Percentiles rank a stretch among this genome's conserved stretches.
Conservation (phyloP, 805 yeast genomes). For the Saccharomyces eubayanus region DNA sequence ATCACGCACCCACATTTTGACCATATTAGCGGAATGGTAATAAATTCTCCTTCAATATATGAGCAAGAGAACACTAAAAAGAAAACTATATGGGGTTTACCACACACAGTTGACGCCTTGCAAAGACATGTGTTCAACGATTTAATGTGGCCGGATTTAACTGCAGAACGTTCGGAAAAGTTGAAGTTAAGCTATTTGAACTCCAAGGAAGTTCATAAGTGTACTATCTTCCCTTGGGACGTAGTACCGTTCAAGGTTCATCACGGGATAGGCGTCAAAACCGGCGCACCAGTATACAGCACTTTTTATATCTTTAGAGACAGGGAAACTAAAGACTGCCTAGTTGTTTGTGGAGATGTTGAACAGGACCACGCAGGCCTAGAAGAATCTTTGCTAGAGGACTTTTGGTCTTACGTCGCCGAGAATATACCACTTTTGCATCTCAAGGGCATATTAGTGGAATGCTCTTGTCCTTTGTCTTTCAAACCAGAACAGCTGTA, state of each 20-base stretch:
- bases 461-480: slow-evolving; percentile 57
- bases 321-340: slow-evolving; percentile 24
- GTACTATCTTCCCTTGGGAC: slow-evolving; percentile 18
- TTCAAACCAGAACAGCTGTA: slow-evolving; percentile 45
- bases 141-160: slow-evolving; percentile 67
- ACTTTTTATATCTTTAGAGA: slow-evolving; percentile 54
- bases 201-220: slow-evolving; percentile 6
- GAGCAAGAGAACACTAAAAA: slow-evolving; percentile 27
- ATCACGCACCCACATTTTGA: slow-evolving; percentile 83
- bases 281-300: slow-evolving; percentile 28
- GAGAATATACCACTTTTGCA: slow-evolving; percentile 34
- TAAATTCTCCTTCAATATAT: slow-evolving; percentile 53
- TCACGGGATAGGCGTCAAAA: slow-evolving; percentile 35
- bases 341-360: slow-evolving; percentile 76
- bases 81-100: slow-evolving; percentile 47
- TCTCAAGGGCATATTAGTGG: slow-evolving; percentile 57
- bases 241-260: slow-evolving; percentile 34
- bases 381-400: slow-evolving; percentile 29
- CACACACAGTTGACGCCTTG: slow-evolving; percentile 44
- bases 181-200: slow-evolving; percentile 12
- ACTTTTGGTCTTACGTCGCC: slow-evolving; percentile 53
- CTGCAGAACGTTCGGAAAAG: slow-evolving; percentile 20
- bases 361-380: slow-evolving; percentile 46
- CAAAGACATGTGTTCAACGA: slow-evolving; percentile 60
- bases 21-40: slow-evolving; percentile 59